Evolutionary conservation across 1,139 yeast species (phyloP).

Genomic region (Meyerozyma elateridarum): DNA sequence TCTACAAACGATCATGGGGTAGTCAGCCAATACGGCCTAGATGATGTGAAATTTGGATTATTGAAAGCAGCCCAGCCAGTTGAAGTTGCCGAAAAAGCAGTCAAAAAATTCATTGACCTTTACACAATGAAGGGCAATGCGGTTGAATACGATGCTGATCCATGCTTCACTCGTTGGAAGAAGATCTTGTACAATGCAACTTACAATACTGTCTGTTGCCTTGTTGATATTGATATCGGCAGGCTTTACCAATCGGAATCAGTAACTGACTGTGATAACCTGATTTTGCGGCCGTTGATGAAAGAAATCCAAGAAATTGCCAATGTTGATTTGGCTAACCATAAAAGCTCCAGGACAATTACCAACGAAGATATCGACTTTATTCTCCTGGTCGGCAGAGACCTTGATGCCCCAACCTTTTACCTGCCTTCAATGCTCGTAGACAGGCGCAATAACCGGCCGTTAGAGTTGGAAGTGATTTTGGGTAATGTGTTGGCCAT

Average conservation of each 20-base stretch:
- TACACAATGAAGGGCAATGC: conserved; percentile 44
- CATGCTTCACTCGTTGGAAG: conserved; percentile 60
- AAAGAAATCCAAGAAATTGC: conserved; percentile 14
- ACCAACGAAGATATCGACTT: conserved; percentile 10
- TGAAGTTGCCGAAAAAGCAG: conserved; percentile 18
- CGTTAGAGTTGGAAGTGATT: conserved; percentile 14
- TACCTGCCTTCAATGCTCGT: conserved; percentile 16
- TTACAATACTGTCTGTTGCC: conserved; percentile 44
- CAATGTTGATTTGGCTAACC: conserved; percentile 12
- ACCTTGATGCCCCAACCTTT: no score
- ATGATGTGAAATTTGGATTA: conserved; percentile 51
- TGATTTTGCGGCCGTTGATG: conserved; percentile 12
- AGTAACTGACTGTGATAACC: conserved; percentile 12
- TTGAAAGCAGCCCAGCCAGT: conserved; percentile 25
- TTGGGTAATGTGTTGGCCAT: conserved; percentile 13
- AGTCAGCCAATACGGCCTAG: conserved; percentile 50
- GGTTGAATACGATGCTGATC: conserved; percentile 43
- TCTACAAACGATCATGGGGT: conserved; percentile 54
- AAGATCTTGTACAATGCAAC: conserved; percentile 68
- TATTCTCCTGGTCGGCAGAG: conserved; percentile 45
- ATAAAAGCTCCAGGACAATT: no score
- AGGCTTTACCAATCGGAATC: no score
- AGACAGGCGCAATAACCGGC: conserved; percentile 13
- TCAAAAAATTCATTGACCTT: conserved; percentile 41
- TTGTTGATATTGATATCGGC: conserved; percentile 14